A percentile compares a stretch with the other conserved stretches of the same genome.
phyloP scores from a whole-genome alignment of 1,284 basidiomycete genomes.

The Sanghuangporus baumii region DNA sequence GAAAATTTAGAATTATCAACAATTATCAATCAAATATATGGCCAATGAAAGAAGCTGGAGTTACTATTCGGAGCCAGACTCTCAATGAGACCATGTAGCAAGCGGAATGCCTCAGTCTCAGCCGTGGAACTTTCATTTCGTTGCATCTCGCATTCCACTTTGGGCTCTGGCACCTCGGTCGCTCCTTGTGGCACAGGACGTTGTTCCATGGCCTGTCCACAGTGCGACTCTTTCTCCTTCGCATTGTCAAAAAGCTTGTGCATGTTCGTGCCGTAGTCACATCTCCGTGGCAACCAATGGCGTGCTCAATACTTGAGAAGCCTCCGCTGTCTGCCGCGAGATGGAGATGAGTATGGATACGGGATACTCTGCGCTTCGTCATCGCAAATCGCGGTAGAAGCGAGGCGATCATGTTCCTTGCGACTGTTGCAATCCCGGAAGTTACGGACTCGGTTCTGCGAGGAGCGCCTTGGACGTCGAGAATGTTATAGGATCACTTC shows the following conservation, averaged over 20 bases:
- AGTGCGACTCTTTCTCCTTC: not conserved
- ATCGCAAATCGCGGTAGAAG: not conserved
- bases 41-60: too few species aligned
- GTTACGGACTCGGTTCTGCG: too few species aligned
- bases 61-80: too few species aligned
- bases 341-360: not conserved
- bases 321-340: not conserved
- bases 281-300: not conserved
- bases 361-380: not conserved
- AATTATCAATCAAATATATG: too few species aligned
- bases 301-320: not conserved
- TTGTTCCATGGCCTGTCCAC: not conserved
- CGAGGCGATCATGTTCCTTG: not conserved
- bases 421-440: not conserved
- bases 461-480: too few species aligned
- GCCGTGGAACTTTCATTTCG: too few species aligned
- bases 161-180: not conserved
- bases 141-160: not conserved
- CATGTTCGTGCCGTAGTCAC: not conserved
- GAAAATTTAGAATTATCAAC: too few species aligned
- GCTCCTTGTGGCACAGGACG: not conserved
- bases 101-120: too few species aligned
- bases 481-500: too few species aligned
- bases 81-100: too few species aligned
- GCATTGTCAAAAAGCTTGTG: not conserved